Evolutionary conservation across 345 rosid species (phyloP).

Genomic region (Gossypium australe): DNA sequence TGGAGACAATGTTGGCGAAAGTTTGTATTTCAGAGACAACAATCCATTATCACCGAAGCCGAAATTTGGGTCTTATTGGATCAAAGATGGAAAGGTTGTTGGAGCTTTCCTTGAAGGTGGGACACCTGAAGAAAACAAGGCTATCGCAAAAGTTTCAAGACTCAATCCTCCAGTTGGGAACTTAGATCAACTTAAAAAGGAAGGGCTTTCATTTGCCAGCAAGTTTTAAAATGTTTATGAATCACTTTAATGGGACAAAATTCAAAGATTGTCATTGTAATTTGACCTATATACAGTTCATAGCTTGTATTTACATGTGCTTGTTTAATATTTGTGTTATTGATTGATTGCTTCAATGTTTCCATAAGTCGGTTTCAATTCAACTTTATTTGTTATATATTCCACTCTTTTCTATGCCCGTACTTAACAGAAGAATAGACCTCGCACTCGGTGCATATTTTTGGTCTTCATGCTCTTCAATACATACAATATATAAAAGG

Average conservation of each 20-base stretch:
- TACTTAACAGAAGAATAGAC: too few relatives aligned
- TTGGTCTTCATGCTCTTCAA: too few relatives aligned
- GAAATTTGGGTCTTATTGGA: conserved; percentile 84
- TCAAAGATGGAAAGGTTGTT: conserved; percentile 73
- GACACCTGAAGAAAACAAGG: conserved; percentile 77
- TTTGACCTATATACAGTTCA: background rate
- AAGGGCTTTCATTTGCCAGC: conserved; percentile 70
- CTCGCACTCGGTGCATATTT: too few relatives aligned
- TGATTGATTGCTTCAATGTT: background rate
- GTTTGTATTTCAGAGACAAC: conserved; percentile 61
- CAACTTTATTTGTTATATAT: background rate
- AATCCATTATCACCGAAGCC: conserved; percentile 53
- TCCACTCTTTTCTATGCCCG: background rate
- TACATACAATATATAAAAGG: too few relatives aligned
- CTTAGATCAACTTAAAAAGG: conserved; percentile 49
- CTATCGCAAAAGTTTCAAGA: conserved; percentile 75
- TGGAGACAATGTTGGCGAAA: conserved; percentile 69
- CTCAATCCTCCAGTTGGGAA: conserved; percentile 50
- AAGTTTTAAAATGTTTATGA: conserved; percentile 41
- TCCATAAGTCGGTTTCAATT: background rate
- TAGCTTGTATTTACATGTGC: background rate
- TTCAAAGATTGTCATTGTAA: background rate
- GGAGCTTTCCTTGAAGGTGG: conserved; percentile 94
- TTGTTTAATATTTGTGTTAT: background rate
- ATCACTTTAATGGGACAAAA: background rate